phyloP scores from a whole-genome alignment of 139 green algal species.

The Tetratostichococcus sp. region DNA sequence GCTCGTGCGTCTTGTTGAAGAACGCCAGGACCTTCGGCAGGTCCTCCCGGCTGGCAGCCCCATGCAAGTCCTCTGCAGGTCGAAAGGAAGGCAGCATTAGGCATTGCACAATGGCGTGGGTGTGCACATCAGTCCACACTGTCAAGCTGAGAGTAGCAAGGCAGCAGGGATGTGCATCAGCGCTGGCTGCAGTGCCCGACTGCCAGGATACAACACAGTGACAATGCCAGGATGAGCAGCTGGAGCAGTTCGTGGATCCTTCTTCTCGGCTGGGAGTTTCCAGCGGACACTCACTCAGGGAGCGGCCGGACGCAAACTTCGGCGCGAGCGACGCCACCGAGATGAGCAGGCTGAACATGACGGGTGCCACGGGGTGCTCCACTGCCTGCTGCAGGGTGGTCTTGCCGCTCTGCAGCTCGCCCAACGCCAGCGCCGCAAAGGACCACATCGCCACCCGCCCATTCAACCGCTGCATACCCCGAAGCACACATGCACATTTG shows the following conservation, averaged over 20 bases:
- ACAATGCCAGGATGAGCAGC: too few relatives aligned
- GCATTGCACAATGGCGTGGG: not conserved
- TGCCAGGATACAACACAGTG: too few relatives aligned
- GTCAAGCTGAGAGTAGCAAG: too few relatives aligned
- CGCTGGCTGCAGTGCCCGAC: too few relatives aligned
- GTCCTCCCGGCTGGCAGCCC: not conserved
- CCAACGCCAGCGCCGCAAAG: conserved; percentile 36
- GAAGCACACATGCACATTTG: too few relatives aligned
- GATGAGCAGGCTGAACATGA: conserved; percentile 22
- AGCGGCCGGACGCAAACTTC: conserved; percentile 18
- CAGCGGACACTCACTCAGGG: not conserved
- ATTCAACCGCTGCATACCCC: conserved; percentile 46
- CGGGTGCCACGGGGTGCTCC: conserved; percentile 22
- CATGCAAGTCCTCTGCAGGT: not conserved
- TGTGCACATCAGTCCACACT: not conserved
- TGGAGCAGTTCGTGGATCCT: too few relatives aligned
- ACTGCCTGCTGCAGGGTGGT: conserved; percentile 33
- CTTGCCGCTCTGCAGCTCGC: conserved; percentile 37
- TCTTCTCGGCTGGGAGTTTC: not conserved
- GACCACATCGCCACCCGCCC: conserved; percentile 52
- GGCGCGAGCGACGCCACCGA: conserved; percentile 30
- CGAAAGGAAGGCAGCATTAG: not conserved
- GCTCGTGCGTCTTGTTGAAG: conserved; percentile 37
- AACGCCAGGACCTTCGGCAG: conserved; percentile 4
- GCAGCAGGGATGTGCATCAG: too few relatives aligned